Evolutionary conservation across 139 green algal species (phyloP), one percentile per base, ranked within the genome.

Genomic region (Edaphochlamys debaryana): DNA sequence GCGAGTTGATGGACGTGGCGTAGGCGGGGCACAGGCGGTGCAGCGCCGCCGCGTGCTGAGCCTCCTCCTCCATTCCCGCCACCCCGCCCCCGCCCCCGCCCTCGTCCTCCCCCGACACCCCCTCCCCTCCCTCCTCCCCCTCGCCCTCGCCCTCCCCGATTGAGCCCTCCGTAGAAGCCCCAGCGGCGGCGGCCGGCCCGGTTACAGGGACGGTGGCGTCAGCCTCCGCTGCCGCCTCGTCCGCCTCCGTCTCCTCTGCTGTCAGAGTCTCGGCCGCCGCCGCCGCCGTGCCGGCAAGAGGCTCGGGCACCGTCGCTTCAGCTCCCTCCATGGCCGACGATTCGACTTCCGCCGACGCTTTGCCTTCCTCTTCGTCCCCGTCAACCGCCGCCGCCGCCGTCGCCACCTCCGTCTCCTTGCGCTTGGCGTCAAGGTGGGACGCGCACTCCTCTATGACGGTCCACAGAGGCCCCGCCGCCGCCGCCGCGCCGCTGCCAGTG

Each of bases 1-100:
- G 95, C 17, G 92, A 96, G 90, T 98, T 98, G 69, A 99, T 94
- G 87, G 97, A 93, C 3, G 75, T 81, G 27, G 96, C 96, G 79
- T 98, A 99, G 45, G 45, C 45, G 45, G 13, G 45, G 45, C 93
- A 97, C 63, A 98, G 88, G n/a, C 92, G 87, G 77, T 96, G 92
- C 32, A 81, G 60, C 41, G 75, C 30, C 60, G 56, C 73, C n/a
- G n/a, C n/a, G n/a, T n/a, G n/a, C 73, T 54, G 22, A 7, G 56
- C 34, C 73, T 80, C 73, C 73, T 80, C 73, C 56, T 80, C 73
- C 54, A 69, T 27, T 15, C 52, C 52, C 13, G 6, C 13, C 52
- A 62, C 0, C 23, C 19, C 54, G 54, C 19, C 22, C 13, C 15
- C 54, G 23, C 54, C 11, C 15, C 54, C 54, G 54, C 54, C 54